These are phyloP conservation scores for Neurospora sp. DNA, from an alignment of 2,329 filamentous ascomycete species.

Conservation along the genomic window DNA sequence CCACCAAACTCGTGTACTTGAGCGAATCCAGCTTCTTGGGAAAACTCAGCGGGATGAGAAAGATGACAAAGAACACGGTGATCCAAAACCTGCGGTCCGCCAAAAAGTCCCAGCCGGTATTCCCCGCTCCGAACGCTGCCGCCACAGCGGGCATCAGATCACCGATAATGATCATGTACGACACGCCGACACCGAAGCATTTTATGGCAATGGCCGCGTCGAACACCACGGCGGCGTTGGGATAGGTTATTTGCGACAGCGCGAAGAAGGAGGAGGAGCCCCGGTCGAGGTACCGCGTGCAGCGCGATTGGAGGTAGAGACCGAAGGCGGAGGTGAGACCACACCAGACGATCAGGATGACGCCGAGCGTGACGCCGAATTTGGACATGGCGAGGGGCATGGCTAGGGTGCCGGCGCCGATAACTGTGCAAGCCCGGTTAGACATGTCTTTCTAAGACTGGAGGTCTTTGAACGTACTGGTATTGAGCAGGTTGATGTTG, in stretches of 20 bases:
- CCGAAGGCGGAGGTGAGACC: conserved; percentile 83
- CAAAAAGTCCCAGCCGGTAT: conserved; percentile 59
- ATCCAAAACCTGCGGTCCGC: conserved; percentile 95
- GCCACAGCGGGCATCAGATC: conserved; percentile 96
- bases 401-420: conserved; percentile 87
- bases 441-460: background rate
- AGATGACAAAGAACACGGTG: conserved; percentile 94
- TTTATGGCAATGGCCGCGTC: conserved; percentile 95
- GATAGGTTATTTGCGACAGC: conserved; percentile 93
- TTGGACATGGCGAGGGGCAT: conserved; percentile 94
- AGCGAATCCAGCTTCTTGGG: conserved; percentile 84
- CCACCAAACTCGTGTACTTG: conserved; percentile 92
- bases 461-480: conserved; percentile 49
- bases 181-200: conserved; percentile 94
- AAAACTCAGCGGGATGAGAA: conserved; percentile 91
- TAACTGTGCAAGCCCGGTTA: conserved; percentile 44
- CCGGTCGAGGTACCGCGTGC: conserved; percentile 83
- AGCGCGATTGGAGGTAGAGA: conserved; percentile 87
- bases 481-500: conserved; percentile 92
- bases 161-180: conserved; percentile 97
- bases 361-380: conserved; percentile 83
- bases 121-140: conserved; percentile 60
- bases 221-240: conserved; percentile 89
- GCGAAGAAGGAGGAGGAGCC: conserved; percentile 89
- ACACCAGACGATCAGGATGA: conserved; percentile 82